Base-by-base conservation (phyloP, 2,329 filamentous ascomycete species). In the Claviceps purpurea region DNA sequence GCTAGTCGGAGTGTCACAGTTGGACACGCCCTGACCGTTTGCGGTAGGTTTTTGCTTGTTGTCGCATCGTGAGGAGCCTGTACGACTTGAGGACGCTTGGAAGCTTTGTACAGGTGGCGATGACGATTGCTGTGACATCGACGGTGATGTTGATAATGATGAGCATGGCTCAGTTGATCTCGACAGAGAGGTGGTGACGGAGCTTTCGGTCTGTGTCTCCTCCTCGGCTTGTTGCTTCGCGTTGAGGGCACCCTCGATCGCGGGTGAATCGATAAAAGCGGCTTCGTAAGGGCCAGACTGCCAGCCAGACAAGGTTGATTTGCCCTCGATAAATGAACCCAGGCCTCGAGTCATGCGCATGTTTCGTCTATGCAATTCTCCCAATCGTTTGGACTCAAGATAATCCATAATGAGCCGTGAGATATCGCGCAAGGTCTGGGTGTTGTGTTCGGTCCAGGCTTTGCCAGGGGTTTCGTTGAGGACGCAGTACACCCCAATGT, bases 401-500 rank as follows among this genome's bases (percentile, higher is more conserved):
- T 72, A 64, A 0, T 62, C 55, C 57, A 68, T 69, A 6, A 72
- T 62, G 10, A 62, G 62, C 1, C 56, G 50, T 0, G 68, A 65
- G 1, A 64, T 56, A 2, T 59, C 54, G 5, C 59, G 56, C 34
- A 70, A 49, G 10, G 58, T 56, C 0, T 57, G 57, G 0, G 66
- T 60, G 14, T 62, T 56, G 1, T 53, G 41, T 3, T 63, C 59
- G 5, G 59, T 60, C 56, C 68, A 65, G 1, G 11, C 24, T 26
- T 48, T 16, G 4, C 22, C 49, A 45, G 42, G 50, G 1, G 16
- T 55, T 46, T 47, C 56, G 11, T 40, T 44, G 43, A 56, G 52
- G 3, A 72, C 62, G 46, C 65, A 70, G 16, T 65, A 67, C 0
- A 68, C 65, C 4, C 70, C 70, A 4, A 73, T 73, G 50, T 71